These are phyloP conservation scores for Anethum foeniculum DNA, from an alignment of 140 eudicot species.

Conservation along the genomic window DNA sequence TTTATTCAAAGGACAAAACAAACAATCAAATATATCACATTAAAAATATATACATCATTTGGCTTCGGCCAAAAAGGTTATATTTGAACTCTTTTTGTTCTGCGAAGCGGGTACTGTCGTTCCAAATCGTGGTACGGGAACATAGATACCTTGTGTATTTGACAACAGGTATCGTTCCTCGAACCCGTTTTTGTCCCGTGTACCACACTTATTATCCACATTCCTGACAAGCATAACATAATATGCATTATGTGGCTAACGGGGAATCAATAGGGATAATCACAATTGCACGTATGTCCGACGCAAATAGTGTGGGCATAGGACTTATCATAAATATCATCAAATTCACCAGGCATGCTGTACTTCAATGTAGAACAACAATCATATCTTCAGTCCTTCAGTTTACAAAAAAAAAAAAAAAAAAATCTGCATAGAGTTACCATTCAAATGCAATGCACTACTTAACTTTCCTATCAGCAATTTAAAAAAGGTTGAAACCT, in stretches of 20 bases:
- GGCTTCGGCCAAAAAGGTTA: background rate
- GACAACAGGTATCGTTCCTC: background rate
- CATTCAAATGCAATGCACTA: background rate
- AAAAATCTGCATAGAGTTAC: background rate
- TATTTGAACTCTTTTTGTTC: background rate
- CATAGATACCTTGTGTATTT: constrained; percentile 4
- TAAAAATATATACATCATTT: background rate
- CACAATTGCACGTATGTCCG: background rate
- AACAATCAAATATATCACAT: background rate
- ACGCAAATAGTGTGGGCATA: background rate
- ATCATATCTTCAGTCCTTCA: background rate
- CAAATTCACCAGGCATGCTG: background rate
- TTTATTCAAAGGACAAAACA: background rate
- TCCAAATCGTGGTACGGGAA: constrained; percentile 7
- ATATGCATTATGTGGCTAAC: background rate
- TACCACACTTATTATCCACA: background rate
- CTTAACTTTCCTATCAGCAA: background rate
- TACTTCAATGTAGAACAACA: background rate
- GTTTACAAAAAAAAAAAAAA: background rate
- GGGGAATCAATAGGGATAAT: background rate
- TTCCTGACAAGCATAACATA: background rate
- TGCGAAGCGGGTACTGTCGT: background rate
- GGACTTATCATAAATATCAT: background rate
- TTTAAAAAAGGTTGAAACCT: background rate
- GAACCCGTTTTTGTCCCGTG: background rate